These are phyloP conservation scores for Tolypocladium pustulatum DNA, from an alignment of 2,329 filamentous ascomycete genomes.

Conservation along the genomic window DNA sequence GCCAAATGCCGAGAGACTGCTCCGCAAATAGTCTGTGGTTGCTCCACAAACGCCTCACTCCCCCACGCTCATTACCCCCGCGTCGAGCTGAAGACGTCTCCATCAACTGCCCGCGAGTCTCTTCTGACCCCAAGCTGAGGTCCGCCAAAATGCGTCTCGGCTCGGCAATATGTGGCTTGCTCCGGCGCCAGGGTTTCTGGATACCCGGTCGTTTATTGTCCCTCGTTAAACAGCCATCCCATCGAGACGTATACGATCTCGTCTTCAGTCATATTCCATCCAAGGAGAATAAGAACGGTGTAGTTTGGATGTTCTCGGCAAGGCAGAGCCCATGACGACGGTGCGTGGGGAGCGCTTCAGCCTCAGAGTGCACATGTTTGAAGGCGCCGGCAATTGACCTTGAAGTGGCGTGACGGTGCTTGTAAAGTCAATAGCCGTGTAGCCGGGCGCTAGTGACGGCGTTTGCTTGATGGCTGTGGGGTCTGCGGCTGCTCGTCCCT, in stretches of 20 bases:
- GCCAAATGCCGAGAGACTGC: not conserved
- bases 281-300: not conserved
- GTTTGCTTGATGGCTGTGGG: not conserved
- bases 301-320: not conserved
- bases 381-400: not conserved
- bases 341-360: not conserved
- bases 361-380: too few species aligned
- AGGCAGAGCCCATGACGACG: too few species aligned
- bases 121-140: not conserved
- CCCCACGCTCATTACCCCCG: not conserved
- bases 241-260: accelerated
- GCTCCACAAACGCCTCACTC: not conserved
- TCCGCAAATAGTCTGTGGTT: not conserved
- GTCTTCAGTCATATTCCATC: not conserved
- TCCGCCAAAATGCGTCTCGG: too few species aligned
- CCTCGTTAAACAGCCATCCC: not conserved
- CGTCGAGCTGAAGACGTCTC: not conserved
- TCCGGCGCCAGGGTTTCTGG: not conserved
- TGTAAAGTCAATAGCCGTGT: not conserved
- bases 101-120: not conserved
- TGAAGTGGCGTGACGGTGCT: not conserved
- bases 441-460: not conserved
- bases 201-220: not conserved
- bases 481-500: not conserved
- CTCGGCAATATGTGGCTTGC: not conserved